A percentile compares a stretch with the other conserved stretches of the same genome.
These are phyloP conservation scores for Nemania sp. DNA, from an alignment of 2,329 filamentous ascomycete genomes.

Conservation along the genomic window DNA sequence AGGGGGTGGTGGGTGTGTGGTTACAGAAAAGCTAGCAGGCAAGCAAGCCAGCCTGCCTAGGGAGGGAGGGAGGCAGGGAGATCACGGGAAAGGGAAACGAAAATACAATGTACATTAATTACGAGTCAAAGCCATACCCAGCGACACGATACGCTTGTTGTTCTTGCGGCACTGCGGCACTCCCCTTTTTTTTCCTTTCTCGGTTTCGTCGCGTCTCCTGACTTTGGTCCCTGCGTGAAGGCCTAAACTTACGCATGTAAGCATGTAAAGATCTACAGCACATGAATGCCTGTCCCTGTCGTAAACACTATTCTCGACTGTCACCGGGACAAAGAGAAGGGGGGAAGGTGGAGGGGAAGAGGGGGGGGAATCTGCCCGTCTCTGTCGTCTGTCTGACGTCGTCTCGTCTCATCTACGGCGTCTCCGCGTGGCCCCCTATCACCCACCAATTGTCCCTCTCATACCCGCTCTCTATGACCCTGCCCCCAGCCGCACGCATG, in stretches of 20 bases:
- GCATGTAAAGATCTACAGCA: slow-evolving; percentile 31
- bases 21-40: slow-evolving; percentile 20
- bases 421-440: slow-evolving; percentile 62
- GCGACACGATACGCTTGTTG: slow-evolving; percentile 22
- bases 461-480: slow-evolving; percentile 83
- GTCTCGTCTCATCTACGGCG: slow-evolving; percentile 14
- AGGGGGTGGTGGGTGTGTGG: slow-evolving; percentile 24
- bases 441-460: slow-evolving; percentile 99
- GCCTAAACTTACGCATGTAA: slow-evolving; percentile 33
- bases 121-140: slow-evolving; percentile 23
- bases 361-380: no score
- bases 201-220: background rate
- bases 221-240: slow-evolving; percentile 24
- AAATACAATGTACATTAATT: slow-evolving; percentile 30
- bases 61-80: background rate
- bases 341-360: background rate
- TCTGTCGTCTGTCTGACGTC: slow-evolving; percentile 6
- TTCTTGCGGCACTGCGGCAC: slow-evolving; percentile 1
- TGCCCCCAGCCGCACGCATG: slow-evolving; percentile 78
- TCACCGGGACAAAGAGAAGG: background rate
- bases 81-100: background rate
- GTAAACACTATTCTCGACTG: slow-evolving; percentile 20
- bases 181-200: background rate
- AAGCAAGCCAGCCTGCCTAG: background rate
- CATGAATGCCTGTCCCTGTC: slow-evolving; percentile 21